Percentiles rank a stretch among this genome's conserved stretches.
phyloP scores from a whole-genome alignment of 306 rosid species.

The Lathyrus tuberosus region DNA sequence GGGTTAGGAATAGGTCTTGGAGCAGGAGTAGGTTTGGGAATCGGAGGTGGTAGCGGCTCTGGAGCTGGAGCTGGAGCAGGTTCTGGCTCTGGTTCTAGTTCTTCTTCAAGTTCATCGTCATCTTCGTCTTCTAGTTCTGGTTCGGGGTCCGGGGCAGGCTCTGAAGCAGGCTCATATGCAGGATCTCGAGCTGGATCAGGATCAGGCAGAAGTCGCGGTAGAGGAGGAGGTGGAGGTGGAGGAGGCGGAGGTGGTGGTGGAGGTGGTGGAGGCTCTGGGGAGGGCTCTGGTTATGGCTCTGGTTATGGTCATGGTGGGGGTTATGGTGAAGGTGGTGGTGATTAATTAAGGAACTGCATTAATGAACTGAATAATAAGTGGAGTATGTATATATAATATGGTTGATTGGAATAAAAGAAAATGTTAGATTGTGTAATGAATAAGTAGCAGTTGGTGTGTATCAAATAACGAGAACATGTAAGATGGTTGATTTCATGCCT shows the following conservation, averaged over 20 bases:
- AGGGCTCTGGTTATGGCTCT: conserved; percentile 42
- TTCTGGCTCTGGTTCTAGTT: conserved; percentile 52
- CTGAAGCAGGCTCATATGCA: conserved; percentile 53
- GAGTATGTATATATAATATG: not conserved
- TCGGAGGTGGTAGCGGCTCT: conserved; percentile 56
- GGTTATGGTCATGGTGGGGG: too few species aligned
- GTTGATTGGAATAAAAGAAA: conserved; percentile 28
- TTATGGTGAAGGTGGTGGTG: conserved; percentile 53
- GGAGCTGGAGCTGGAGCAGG: conserved; percentile 59
- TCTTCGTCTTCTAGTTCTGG: conserved; percentile 54
- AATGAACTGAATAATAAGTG: not conserved
- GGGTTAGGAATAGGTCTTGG: conserved; percentile 59
- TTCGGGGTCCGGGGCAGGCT: conserved; percentile 50
- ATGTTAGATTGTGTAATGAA: conserved; percentile 26
- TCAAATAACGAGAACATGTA: conserved; percentile 20
- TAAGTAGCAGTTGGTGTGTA: conserved; percentile 12
- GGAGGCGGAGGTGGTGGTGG: conserved; percentile 37
- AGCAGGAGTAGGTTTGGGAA: conserved; percentile 51
- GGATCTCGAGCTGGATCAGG: conserved; percentile 62
- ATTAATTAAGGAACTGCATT: conserved; percentile 44
- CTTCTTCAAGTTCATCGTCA: conserved; percentile 52
- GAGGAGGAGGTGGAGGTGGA: conserved; percentile 19
- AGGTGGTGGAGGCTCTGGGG: not conserved
- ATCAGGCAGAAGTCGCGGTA: conserved; percentile 31
- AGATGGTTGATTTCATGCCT: conserved; percentile 18